Base-by-base conservation (phyloP, 2,329 filamentous ascomycete genomes). In the Lasiodiplodia sp. region DNA sequence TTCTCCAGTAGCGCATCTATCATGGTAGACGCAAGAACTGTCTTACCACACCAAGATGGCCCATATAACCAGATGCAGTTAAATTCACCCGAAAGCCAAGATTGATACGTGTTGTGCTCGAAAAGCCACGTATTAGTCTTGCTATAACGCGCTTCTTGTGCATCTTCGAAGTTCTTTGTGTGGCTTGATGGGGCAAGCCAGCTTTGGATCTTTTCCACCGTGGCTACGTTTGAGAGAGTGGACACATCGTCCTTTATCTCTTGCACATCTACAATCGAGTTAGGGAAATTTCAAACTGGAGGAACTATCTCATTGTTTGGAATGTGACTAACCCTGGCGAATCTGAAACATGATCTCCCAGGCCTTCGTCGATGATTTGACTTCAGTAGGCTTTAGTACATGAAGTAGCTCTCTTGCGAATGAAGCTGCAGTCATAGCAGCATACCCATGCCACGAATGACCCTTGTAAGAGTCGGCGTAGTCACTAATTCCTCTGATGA, bases 401-500 rank as follows among this genome's bases (percentile, higher is more conserved):
- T 16, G 56, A 23, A 51, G 47, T 7, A 70, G 37, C 47, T 74
- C 73, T 53, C 73, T 75, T 1, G 71, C 58, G 57, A 51, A 74
- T 21, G 70, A 71, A 3, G 73, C 73, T 2, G 73, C 70, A 1
- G 70, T 62, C 1, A 68, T 65, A 4, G 73, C 73, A 0, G 73
- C 72, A 64, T 75, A 66, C 16, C 70, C 37, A 37, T 74, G 70
- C 74, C 74, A 76, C 6, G 8, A 34, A 10, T 75, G 69, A 49
- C 75, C 75, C 38, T 73, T 75, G 23, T 75, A 72, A 1, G 71
- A 73, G 53, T 76, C 73, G 2, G 73, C 71, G 56, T 75, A 76
- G 28, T 74, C 70, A 62, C 73, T 74, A 18, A 76, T 74, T 2
- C 75, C 74, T 31, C 73, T 70, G 16, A 77, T 73, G 4, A 74